Conservation (phyloP, 768 basidiomycete genomes). For the Mycena rosella region DNA sequence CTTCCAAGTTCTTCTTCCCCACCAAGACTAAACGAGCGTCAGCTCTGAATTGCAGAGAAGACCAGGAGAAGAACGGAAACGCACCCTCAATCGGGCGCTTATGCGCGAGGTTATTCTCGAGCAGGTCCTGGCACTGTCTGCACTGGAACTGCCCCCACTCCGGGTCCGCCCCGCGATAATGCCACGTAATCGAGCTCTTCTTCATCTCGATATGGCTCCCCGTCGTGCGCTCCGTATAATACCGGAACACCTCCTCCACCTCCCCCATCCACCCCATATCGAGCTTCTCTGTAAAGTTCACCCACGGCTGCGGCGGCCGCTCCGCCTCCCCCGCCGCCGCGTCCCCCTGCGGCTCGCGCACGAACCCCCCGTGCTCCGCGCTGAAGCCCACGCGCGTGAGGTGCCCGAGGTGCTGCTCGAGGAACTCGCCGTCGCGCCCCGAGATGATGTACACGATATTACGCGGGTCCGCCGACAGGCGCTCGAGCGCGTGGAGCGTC, state of each 20-base stretch:
- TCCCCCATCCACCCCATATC: slow-evolving; percentile 99
- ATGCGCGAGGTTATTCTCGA: slow-evolving; percentile 94
- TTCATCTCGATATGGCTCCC: slow-evolving; percentile 98
- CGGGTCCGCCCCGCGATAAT: slow-evolving; percentile 92
- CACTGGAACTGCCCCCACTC: slow-evolving; percentile 98
- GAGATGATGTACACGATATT: slow-evolving; percentile 99
- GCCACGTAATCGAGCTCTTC: slow-evolving; percentile 98
- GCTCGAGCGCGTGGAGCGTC: slow-evolving; percentile 80
- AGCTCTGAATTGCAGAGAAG: background rate
- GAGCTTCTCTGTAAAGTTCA: slow-evolving; percentile 89
- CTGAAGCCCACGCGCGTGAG: slow-evolving; percentile 87
- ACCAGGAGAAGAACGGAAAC: slow-evolving; percentile 29
- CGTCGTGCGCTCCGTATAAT: slow-evolving; percentile 96
- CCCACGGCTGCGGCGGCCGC: slow-evolving; percentile 79
- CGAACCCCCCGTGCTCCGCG: slow-evolving; percentile 96
- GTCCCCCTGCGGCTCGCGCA: slow-evolving; percentile 82
- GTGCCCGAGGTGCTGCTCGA: slow-evolving; percentile 92
- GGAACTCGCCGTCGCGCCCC: slow-evolving; percentile 92
- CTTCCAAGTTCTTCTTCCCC: slow-evolving; percentile 99
- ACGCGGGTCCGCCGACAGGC: slow-evolving; percentile 81
- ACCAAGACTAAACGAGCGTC: slow-evolving; percentile 73
- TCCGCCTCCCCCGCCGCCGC: no score
- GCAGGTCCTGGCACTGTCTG: slow-evolving; percentile 94
- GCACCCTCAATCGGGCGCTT: slow-evolving; percentile 94
- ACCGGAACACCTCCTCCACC: slow-evolving; percentile 95